Evolutionary conservation across 2,329 filamentous ascomycete species (phyloP), one percentile per base, ranked within the genome.

Genomic region (Xylogone sp.): DNA sequence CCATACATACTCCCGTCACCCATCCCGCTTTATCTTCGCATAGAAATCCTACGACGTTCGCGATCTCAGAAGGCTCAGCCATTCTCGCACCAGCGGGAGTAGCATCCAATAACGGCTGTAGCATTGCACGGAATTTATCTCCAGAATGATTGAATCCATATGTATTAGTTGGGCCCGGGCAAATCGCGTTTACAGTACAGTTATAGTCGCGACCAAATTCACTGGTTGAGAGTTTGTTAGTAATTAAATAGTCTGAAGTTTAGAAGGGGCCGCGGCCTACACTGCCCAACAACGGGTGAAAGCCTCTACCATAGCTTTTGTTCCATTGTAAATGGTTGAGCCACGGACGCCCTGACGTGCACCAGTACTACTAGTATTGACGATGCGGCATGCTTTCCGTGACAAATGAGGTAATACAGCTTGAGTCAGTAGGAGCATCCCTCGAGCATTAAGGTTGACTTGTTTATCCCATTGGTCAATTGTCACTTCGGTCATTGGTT

Each of bases 281-380:
- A 31, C 8, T 0, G 83, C 82, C 74, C 80, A 80, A 43, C 71
- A 75, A 6, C 81, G 70, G 8, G 82, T 86, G 50, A 85, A 63
- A 0, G 75, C 79, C 62, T 86, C 82, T 12, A 86, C 62, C 3
- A 80, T 82, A 0, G 78, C 79, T 60, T 85, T 86, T 4, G 75
- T 77, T 0, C 77, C 75, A 45, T 72, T 72, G 62, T 85, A 86
- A 5, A 81, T 61, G 2, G 74, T 69, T 2, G 78, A 53, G 1
- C 66, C 60, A 1, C 69, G 61, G 52, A 78, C 75, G 0, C 74
- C 77, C 1, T 56, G 54, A 0, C 80, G 69, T 1, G 71, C 73
- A 16, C 72, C 79, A 2, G 84, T 71, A 2, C 76, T 81, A 9
- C 73, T 73, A 55, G 85, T 75, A 66, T 84, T 84, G 68, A 85